A percentile compares a stretch with the other conserved stretches of the same genome.
Conservation (phyloP, 23 red algal species). For the Agarophyton chilense region DNA sequence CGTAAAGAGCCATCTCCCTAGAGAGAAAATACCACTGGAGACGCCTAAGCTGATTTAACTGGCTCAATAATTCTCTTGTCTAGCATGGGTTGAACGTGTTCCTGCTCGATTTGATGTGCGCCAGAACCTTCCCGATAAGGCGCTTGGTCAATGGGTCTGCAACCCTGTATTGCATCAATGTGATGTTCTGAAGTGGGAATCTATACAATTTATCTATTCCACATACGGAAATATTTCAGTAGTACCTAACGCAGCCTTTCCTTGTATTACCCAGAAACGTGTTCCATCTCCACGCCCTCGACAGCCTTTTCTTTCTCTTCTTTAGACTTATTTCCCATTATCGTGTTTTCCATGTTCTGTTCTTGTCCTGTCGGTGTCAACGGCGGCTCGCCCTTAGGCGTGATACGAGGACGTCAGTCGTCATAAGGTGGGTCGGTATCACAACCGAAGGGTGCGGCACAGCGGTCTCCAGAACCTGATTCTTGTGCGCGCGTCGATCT, state of each 20-base stretch:
- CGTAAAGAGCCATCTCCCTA: neutral
- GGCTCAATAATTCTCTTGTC: neutral
- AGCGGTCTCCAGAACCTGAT: too few relatives aligned
- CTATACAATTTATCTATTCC: neutral
- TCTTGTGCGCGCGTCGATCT: neutral
- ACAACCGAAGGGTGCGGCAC: too few relatives aligned
- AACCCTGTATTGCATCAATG: neutral
- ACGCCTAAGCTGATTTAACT: neutral
- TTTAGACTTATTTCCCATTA: too few relatives aligned
- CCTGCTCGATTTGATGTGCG: neutral
- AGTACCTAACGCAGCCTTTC: neutral
- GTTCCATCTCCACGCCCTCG: too few relatives aligned
- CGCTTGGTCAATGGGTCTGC: neutral
- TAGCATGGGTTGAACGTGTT: conserved; percentile 4
- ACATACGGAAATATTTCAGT: neutral
- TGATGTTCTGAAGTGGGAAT: neutral
- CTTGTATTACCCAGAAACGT: too few relatives aligned
- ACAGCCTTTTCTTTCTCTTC: too few relatives aligned
- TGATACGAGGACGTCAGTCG: too few relatives aligned
- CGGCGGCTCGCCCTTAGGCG: too few relatives aligned
- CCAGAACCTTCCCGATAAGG: conserved; percentile 13
- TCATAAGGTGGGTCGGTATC: too few relatives aligned
- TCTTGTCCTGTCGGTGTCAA: too few relatives aligned
- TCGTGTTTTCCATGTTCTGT: too few relatives aligned
- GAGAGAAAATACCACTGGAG: conserved; percentile 7